Evolutionary conservation across 768 basidiomycete genomes (phyloP).

Genomic region (Termitomyces sp.): DNA sequence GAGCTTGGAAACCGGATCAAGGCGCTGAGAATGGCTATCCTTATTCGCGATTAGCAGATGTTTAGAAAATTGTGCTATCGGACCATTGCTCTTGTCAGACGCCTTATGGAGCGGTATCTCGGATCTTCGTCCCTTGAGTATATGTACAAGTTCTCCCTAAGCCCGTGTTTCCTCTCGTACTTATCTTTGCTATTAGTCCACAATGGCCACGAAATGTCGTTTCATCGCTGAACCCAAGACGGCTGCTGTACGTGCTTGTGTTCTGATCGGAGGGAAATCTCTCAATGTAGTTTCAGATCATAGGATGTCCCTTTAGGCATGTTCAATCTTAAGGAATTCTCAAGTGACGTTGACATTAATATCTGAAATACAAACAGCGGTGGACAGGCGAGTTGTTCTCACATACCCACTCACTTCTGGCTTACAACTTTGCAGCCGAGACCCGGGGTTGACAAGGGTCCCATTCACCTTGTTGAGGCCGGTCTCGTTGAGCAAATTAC

Average conservation of each 20-base stretch:
- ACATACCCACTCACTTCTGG: conserved; percentile 4
- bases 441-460: conserved; percentile 81
- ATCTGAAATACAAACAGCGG: conserved; percentile 35
- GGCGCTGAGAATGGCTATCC: background rate
- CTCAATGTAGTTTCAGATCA: conserved; percentile 48
- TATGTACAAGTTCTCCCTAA: background rate
- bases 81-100: background rate
- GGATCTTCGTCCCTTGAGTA: background rate
- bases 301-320: conserved; percentile 95
- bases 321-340: conserved; percentile 19
- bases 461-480: conserved; percentile 83
- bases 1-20: background rate
- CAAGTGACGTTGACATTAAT: conserved; percentile 1
- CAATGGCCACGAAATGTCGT: conserved; percentile 27
- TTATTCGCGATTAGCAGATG: background rate
- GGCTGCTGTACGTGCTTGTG: conserved; percentile 53
- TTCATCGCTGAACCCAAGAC: conserved; percentile 71
- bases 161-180: background rate
- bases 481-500: conserved; percentile 77
- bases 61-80: background rate
- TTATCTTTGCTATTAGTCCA: background rate
- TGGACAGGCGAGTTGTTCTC: conserved; percentile 46
- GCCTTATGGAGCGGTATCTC: background rate
- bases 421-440: conserved; percentile 46
- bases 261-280: background rate